Evolutionary conservation across 345 rosid species (phyloP).

Genomic region (Cardiospermum halicacabum): DNA sequence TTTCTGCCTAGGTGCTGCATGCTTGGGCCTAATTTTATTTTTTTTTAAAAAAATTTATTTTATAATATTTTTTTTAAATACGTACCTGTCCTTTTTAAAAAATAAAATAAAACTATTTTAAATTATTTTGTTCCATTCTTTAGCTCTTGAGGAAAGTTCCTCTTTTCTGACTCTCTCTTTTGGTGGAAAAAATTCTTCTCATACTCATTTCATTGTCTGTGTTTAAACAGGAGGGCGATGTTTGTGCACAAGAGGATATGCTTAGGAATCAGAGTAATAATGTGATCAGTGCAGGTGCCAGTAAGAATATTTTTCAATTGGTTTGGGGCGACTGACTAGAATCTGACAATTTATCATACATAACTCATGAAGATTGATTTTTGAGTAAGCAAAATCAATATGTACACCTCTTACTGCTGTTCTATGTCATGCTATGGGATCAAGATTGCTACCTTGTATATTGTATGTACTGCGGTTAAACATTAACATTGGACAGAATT

Average conservation of each 20-base stretch:
- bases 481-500: neutral
- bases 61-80: neutral
- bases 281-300: slow-evolving; percentile 42
- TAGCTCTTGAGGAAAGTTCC: neutral
- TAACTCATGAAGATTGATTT: neutral
- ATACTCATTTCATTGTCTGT: neutral
- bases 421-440: slow-evolving; percentile 1
- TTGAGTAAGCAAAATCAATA: slow-evolving; percentile 10
- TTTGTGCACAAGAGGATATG: slow-evolving; percentile 59
- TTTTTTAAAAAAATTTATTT: neutral
- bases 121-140: neutral
- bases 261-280: slow-evolving; percentile 57
- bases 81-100: no score
- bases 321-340: slow-evolving; percentile 45
- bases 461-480: neutral
- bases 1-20: neutral
- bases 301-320: slow-evolving; percentile 52
- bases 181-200: neutral
- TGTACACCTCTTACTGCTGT: neutral
- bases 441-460: neutral
- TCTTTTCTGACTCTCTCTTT: neutral
- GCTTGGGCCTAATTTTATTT: neutral
- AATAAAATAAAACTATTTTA: no score
- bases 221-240: slow-evolving; percentile 50
- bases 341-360: neutral